These are phyloP conservation scores for Collybia sordida DNA, from an alignment of 768 basidiomycete genomes.

Conservation along the genomic window DNA sequence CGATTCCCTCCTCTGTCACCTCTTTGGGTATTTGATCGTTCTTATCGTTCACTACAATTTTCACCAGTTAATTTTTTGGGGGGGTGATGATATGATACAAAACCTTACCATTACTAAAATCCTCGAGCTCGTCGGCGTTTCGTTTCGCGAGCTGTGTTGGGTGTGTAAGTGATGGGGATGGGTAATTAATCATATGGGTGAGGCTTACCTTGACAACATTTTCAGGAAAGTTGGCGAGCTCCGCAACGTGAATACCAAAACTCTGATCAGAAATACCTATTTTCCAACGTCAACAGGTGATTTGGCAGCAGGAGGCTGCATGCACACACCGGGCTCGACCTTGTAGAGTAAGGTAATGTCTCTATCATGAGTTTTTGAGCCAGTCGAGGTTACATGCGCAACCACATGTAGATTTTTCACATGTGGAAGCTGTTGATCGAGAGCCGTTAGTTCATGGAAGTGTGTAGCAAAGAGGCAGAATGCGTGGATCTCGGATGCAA, in stretches of 20 bases:
- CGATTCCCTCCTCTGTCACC: constrained; percentile 75
- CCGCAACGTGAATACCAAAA: constrained; percentile 97
- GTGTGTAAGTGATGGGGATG: not conserved
- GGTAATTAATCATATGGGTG: not conserved
- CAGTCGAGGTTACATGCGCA: constrained; percentile 84
- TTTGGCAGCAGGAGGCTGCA: not conserved
- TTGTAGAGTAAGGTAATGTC: constrained; percentile 95
- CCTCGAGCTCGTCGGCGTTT: constrained; percentile 90
- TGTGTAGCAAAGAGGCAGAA: constrained; percentile 98
- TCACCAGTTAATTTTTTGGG: too few relatives aligned
- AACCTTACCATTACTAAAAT: constrained; percentile 52
- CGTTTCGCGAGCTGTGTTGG: constrained; percentile 73
- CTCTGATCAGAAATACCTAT: constrained; percentile 92
- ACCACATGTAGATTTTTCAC: constrained; percentile 97
- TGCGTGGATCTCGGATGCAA: constrained; percentile 87
- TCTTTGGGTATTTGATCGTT: constrained; percentile 52
- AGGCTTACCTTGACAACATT: constrained; percentile 80
- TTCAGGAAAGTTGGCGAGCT: constrained; percentile 97
- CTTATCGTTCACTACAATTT: too few relatives aligned
- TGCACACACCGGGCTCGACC: constrained; percentile 77
- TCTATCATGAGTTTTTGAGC: constrained; percentile 58
- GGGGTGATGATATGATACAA: not conserved
- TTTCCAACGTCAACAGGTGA: not conserved
- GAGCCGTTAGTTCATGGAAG: constrained; percentile 93
- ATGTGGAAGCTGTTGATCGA: constrained; percentile 82